Evolutionary conservation across 106 monocot genomes (phyloP).

Genomic region (Triglochin maritima): DNA sequence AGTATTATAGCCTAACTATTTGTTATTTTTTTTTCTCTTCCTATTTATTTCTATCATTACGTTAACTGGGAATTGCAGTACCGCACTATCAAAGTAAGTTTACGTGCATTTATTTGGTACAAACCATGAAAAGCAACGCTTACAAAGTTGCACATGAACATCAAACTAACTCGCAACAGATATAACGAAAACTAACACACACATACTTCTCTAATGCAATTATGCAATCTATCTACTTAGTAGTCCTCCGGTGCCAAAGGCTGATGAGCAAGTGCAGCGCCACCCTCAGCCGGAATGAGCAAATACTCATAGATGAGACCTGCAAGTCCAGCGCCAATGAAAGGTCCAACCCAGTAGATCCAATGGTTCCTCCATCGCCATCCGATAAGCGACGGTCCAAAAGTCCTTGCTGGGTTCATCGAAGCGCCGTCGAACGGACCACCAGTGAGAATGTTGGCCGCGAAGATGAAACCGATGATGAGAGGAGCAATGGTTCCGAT

Average conservation of each 20-base stretch:
- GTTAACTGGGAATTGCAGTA: no score
- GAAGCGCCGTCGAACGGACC: conserved; percentile 80
- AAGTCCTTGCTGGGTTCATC: conserved; percentile 85
- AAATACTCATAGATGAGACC: conserved; percentile 78
- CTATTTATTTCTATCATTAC: no score
- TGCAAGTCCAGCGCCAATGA: conserved; percentile 56
- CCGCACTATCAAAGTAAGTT: no score
- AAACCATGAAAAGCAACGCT: no score
- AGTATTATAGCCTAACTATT: no score
- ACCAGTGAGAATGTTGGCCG: conserved; percentile 71
- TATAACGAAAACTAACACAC: no score
- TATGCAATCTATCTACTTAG: conserved; percentile 9
- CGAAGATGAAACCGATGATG: conserved; percentile 58
- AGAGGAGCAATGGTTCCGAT: conserved; percentile 62
- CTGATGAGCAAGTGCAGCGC: conserved; percentile 38
- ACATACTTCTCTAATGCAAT: no score
- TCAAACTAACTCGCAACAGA: no score
- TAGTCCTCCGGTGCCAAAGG: conserved; percentile 83
- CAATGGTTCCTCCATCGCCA: conserved; percentile 77
- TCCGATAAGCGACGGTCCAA: conserved; percentile 65
- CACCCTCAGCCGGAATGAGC: conserved; percentile 27
- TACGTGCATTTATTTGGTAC: no score
- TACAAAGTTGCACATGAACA: no score
- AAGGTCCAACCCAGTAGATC: conserved; percentile 81
- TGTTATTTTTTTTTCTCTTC: no score